A percentile compares a stretch with the other conserved stretches of the same genome.
These are phyloP conservation scores for Fusarium nodosum DNA, from an alignment of 2,329 filamentous ascomycete genomes.

Conservation along the genomic window DNA sequence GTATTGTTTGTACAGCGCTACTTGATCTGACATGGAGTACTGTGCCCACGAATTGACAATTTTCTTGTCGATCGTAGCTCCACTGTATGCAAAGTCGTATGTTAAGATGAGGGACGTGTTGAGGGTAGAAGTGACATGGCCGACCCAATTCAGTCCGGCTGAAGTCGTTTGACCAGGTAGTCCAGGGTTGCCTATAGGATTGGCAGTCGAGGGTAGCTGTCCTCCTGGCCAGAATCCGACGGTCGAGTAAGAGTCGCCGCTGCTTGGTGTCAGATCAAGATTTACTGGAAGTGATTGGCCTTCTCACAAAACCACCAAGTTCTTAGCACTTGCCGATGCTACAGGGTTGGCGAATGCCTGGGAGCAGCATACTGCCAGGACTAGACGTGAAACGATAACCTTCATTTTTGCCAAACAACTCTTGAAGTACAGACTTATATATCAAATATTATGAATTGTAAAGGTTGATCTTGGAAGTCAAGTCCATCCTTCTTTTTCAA, in stretches of 20 bases:
- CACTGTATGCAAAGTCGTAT: constrained; percentile 43
- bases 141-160: constrained; percentile 43
- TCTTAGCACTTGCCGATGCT: constrained; percentile 1
- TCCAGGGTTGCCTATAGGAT: constrained; percentile 37
- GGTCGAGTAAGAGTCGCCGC: constrained; percentile 43
- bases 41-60: constrained; percentile 39
- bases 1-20: constrained; percentile 38
- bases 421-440: too few relatives aligned
- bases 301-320: constrained; percentile 28
- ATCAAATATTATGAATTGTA: accelerated
- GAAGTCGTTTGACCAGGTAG: constrained; percentile 40
- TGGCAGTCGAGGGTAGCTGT: constrained; percentile 21
- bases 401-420: not conserved
- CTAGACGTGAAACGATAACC: not conserved
- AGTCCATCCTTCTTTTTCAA: accelerated
- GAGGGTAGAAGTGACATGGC: constrained; percentile 31
- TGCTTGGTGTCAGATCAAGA: not conserved
- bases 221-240: constrained; percentile 39
- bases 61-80: constrained; percentile 42
- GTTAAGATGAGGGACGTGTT: constrained; percentile 37
- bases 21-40: constrained; percentile 39
- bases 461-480: not conserved
- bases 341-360: constrained; percentile 7
- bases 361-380: constrained; percentile 7
- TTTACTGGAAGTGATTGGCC: accelerated